Evolutionary conservation across 2,329 filamentous ascomycete species (phyloP).

Genomic region (Hymenoscyphus albidus): DNA sequence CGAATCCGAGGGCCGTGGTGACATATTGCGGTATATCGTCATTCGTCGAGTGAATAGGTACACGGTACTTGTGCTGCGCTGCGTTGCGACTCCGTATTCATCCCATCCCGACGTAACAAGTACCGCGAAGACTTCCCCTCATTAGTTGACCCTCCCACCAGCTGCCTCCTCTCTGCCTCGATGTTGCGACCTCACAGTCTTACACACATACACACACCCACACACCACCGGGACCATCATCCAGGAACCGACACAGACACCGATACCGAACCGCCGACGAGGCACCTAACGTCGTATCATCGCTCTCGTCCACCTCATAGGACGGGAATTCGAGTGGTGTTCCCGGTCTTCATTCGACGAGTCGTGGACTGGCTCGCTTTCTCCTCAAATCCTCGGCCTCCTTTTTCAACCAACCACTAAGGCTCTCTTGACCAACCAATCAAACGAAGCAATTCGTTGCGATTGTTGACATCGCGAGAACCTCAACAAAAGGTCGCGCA

Average conservation of each 20-base stretch:
- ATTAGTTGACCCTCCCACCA: neutral
- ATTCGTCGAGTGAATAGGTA: neutral
- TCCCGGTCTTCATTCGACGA: neutral
- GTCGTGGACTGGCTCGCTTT: neutral
- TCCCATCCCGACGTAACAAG: neutral
- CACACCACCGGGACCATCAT: neutral
- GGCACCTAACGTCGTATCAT: neutral
- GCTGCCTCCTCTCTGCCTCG: neutral
- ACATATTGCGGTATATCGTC: neutral
- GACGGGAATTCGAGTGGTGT: neutral
- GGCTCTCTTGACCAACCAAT: conserved; percentile 20
- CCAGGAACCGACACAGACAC: neutral
- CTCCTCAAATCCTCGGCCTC: neutral
- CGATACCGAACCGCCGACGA: neutral
- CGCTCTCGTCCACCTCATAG: neutral
- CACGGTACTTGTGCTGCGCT: too few relatives aligned
- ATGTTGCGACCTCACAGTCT: neutral
- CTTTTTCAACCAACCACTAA: conserved; percentile 9
- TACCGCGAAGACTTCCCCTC: neutral
- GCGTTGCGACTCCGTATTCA: too few relatives aligned
- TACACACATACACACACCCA: neutral
- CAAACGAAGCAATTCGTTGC: conserved; percentile 12
- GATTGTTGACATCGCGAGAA: conserved; percentile 22
- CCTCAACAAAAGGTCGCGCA: conserved; percentile 12
- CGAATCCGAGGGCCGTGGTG: neutral